Conservation (phyloP, 495 filamentous ascomycete genomes). For the Penicillium malachiteum region DNA sequence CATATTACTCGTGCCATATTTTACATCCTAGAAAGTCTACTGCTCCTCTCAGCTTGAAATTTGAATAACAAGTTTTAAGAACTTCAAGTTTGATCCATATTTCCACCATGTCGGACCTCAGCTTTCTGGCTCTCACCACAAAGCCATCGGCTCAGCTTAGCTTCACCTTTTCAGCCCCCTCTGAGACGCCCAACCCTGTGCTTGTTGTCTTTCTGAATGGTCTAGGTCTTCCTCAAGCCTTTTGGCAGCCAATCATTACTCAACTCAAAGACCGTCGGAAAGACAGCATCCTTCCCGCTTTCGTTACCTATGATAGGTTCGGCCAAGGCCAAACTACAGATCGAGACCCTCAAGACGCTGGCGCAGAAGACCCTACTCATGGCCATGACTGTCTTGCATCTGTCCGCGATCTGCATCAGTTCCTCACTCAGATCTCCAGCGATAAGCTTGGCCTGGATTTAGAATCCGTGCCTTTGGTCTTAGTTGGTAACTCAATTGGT, state of each 20-base stretch:
- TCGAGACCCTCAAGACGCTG: slow-evolving; percentile 52
- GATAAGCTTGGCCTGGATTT: slow-evolving; percentile 13
- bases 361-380: slow-evolving; percentile 39
- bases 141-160: slow-evolving; percentile 30
- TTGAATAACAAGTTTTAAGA: no score
- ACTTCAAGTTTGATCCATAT: no score
- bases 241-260: slow-evolving; percentile 48
- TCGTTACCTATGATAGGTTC: slow-evolving; percentile 64
- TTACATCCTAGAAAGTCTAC: no score
- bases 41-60: no score
- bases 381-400: slow-evolving; percentile 52
- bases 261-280: slow-evolving; percentile 33
- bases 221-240: slow-evolving; percentile 49
- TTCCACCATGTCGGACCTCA: slow-evolving; percentile 10
- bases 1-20: no score
- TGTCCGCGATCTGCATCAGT: slow-evolving; percentile 50
- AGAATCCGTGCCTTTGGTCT: slow-evolving; percentile 34
- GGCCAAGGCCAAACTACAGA: slow-evolving; percentile 58
- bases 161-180: slow-evolving; percentile 23
- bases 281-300: slow-evolving; percentile 33
- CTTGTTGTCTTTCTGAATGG: slow-evolving; percentile 65
- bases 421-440: slow-evolving; percentile 42
- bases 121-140: slow-evolving; percentile 22
- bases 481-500: slow-evolving; percentile 61
- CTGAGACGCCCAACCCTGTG: slow-evolving; percentile 15